Base-by-base conservation (phyloP, 1,284 basidiomycete species). In the Trametes versicolor region DNA sequence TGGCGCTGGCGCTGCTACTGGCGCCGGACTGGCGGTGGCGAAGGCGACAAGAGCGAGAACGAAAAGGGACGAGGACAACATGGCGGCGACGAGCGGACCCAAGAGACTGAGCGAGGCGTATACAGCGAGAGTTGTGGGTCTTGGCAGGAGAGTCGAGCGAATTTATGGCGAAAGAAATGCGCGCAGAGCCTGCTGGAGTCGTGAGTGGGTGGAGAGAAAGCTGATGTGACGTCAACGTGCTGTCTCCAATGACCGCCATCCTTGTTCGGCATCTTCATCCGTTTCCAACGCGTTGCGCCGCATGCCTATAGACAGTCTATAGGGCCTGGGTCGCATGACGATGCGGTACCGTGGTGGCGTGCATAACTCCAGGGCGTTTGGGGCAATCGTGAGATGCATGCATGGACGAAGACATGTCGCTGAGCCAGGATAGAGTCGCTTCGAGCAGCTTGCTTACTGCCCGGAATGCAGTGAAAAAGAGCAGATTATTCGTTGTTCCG, bases 1-100 rank as follows among this genome's bases (percentile, higher is more conserved):
- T 5, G 66, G 66, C 17, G 49, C 56, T 0, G 72, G 69, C 7
- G 67, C 66, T 2, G 71, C 67, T 12, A 60, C 62, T 1, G 67
- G 64, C 15, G 67, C 60, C 19, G 64, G 49, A n/a, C 60, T 65
- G 12, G 65, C 64, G 10, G 48, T 47, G 19, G 41, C 66, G 21
- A 59, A 29, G 6, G 53, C 63, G 43, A 64, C 37, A 21, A 72
- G 50, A 1, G 62, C 51, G 29, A 64, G 47, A 6, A 41, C 58
- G 34, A 63, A 5, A 39, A 66, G 58, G 2, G 61, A 48, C 27
- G n/a, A 29, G 19, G 45, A 39, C 2, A 53, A 39, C 61, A 60
- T 66, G 19, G 53, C 34, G 47, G 43, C 32, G 8, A 34, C 34
- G 51, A 23, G 15, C 36, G 43, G 34, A n/a, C 17, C 55, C 63